A percentile compares a stretch with the other conserved stretches of the same genome.
Conservation (phyloP, 164 flowering plant genomes). For the Macadamia integrifolia region DNA sequence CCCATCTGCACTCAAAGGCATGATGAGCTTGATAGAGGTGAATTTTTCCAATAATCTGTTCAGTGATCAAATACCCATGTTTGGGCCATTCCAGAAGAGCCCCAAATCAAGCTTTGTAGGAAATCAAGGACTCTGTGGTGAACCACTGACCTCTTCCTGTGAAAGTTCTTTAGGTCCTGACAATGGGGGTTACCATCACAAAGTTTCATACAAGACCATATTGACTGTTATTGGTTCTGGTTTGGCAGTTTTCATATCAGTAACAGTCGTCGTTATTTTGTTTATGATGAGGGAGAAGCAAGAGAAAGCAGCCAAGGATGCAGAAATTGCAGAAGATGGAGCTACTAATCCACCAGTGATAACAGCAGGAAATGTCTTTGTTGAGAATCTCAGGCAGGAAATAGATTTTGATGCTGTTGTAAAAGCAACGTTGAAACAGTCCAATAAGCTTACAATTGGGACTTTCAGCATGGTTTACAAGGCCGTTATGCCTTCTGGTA, state of each 20-base stretch:
- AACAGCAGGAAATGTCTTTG: constrained; percentile 72
- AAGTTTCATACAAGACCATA: constrained; percentile 72
- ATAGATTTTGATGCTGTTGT: constrained; percentile 85
- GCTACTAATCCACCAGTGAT: constrained; percentile 42
- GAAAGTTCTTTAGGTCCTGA: constrained; percentile 26
- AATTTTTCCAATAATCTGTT: constrained; percentile 82
- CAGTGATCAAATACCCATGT: constrained; percentile 68
- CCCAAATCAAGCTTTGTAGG: constrained; percentile 67
- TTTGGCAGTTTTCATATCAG: constrained; percentile 68
- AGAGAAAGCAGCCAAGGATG: constrained; percentile 62
- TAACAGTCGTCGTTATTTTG: constrained; percentile 66
- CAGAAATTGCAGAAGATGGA: constrained; percentile 34
- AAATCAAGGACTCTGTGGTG: constrained; percentile 91
- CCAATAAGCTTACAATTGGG: constrained; percentile 66
- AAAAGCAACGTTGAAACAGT: constrained; percentile 72
- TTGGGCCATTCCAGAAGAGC: constrained; percentile 84
- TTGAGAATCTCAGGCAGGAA: constrained; percentile 83
- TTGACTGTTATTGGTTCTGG: constrained; percentile 92
- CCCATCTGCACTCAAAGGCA: constrained; percentile 68
- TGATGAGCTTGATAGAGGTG: constrained; percentile 89
- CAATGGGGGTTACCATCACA: constrained; percentile 42
- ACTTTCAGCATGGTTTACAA: constrained; percentile 85
- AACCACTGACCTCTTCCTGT: constrained; percentile 62
- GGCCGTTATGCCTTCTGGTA: constrained; percentile 96
- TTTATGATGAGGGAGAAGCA: constrained; percentile 95